These are phyloP conservation scores for Thermothelomyces thermophilus DNA, from an alignment of 2,329 filamentous ascomycete species.

Conservation along the genomic window DNA sequence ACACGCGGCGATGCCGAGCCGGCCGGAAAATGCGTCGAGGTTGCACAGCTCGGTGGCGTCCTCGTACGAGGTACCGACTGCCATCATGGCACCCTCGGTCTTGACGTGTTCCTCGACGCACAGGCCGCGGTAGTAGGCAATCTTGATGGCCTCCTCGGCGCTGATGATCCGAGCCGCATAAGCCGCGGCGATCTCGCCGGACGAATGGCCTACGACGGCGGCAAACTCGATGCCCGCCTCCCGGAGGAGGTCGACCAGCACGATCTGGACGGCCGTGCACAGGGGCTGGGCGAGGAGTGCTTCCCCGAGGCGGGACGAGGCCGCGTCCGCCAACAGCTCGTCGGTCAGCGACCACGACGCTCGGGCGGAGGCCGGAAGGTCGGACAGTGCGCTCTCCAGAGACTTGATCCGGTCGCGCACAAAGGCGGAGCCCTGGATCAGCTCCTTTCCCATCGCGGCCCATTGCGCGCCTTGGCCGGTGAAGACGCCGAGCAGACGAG, in stretches of 20 bases:
- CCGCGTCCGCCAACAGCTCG: conserved; percentile 8
- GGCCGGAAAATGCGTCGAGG: conserved; percentile 25
- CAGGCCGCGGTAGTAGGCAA: conserved; percentile 42
- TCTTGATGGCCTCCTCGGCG: conserved; percentile 35
- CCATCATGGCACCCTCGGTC: conserved; percentile 48
- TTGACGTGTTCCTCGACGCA: too few species aligned
- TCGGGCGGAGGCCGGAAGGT: conserved; percentile 11
- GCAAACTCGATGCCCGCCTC: conserved; percentile 28
- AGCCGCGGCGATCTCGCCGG: conserved; percentile 45
- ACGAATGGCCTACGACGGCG: conserved; percentile 41
- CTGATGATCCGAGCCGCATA: conserved; percentile 42
- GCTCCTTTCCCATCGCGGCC: conserved; percentile 27
- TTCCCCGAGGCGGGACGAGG: conserved; percentile 14
- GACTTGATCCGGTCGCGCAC: background rate
- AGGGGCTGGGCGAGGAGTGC: conserved; percentile 29
- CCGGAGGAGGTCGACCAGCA: conserved; percentile 34
- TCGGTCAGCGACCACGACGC: conserved; percentile 15
- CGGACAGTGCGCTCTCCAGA: conserved; percentile 1
- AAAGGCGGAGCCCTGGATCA: conserved; percentile 14
- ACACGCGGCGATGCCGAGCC: conserved; percentile 28
- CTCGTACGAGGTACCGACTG: conserved; percentile 34
- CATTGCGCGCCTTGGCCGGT: conserved; percentile 31
- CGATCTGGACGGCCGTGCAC: conserved; percentile 37
- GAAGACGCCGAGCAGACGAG: conserved; percentile 23
- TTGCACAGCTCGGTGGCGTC: conserved; percentile 30